Conservation (phyloP, 495 filamentous ascomycete species). For the Bombardia bombarda region DNA sequence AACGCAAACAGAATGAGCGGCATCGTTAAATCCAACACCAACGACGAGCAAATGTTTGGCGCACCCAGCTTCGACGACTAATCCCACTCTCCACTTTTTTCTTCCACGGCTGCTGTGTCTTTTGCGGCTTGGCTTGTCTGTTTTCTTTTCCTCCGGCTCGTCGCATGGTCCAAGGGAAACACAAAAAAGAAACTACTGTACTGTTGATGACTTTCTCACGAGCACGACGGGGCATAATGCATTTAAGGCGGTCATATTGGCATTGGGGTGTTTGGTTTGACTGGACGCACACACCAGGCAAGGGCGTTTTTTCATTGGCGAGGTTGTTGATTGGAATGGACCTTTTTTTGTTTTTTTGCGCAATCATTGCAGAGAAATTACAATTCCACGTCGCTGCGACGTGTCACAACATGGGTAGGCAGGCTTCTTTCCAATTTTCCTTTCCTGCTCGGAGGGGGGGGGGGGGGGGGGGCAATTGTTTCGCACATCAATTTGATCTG, state of each 20-base stretch:
- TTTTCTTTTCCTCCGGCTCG: slow-evolving; percentile 1
- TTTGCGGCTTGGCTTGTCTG: neutral
- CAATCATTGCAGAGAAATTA: slow-evolving; percentile 10
- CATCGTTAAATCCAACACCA: slow-evolving; percentile 55
- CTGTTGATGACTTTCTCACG: slow-evolving; percentile 18
- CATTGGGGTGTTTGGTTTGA: slow-evolving; percentile 13
- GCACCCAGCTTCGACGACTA: slow-evolving; percentile 62
- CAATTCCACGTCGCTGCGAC: neutral
- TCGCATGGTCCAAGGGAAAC: slow-evolving; percentile 5
- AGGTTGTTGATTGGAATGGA: slow-evolving; percentile 7
- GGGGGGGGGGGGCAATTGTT: no score
- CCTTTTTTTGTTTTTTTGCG: no score
- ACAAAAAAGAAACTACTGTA: slow-evolving; percentile 10
- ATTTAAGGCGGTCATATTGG: slow-evolving; percentile 23
- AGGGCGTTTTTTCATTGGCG: slow-evolving; percentile 21
- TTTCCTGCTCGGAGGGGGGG: no score
- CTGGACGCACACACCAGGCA: slow-evolving; percentile 10
- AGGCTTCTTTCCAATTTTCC: no score
- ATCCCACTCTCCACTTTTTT: slow-evolving; percentile 8
- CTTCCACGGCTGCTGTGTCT: neutral
- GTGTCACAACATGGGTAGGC: no score
- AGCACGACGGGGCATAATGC: slow-evolving; percentile 19
- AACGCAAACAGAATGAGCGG: slow-evolving; percentile 63
- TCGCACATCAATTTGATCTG: no score
- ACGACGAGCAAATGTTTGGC: slow-evolving; percentile 66